Evolutionary conservation across 306 rosid species (phyloP).

Genomic region (Cucurbita maxima): DNA sequence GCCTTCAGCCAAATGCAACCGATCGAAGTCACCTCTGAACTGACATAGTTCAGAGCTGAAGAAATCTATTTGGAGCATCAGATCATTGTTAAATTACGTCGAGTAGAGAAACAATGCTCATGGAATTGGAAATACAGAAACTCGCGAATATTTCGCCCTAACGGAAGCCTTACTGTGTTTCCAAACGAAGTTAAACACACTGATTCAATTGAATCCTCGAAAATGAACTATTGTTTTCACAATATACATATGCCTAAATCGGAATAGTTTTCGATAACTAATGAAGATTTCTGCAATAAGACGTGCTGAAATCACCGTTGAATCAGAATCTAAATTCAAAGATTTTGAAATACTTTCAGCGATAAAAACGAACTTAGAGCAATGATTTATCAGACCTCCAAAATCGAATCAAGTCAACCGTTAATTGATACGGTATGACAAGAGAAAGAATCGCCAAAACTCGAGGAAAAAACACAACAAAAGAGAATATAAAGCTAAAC

Average conservation of each 20-base stretch:
- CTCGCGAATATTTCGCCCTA: not conserved
- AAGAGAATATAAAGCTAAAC: not conserved
- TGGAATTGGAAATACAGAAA: not conserved
- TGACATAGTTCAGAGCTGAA: slow-evolving; percentile 1
- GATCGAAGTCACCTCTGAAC: not conserved
- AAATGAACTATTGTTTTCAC: not conserved
- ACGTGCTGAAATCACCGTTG: not conserved
- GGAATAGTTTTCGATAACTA: not conserved
- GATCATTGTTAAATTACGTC: not conserved
- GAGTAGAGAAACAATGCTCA: not conserved
- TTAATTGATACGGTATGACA: not conserved
- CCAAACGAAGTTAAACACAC: not conserved
- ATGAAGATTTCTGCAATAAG: not conserved
- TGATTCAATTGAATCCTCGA: not conserved
- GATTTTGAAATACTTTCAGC: not conserved
- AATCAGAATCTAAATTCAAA: not conserved
- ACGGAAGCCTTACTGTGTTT: not conserved
- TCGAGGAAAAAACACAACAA: not conserved
- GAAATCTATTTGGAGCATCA: not conserved
- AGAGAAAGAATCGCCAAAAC: not conserved
- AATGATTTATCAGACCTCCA: not conserved
- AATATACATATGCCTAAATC: not conserved
- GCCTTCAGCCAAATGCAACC: not conserved
- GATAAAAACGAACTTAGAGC: not conserved
- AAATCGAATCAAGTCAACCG: not conserved